Percentiles rank a stretch among this genome's conserved stretches.
Conservation (phyloP, 225 moss, liverwort and hornwort genomes). For the Thuidium tamariscinum region DNA sequence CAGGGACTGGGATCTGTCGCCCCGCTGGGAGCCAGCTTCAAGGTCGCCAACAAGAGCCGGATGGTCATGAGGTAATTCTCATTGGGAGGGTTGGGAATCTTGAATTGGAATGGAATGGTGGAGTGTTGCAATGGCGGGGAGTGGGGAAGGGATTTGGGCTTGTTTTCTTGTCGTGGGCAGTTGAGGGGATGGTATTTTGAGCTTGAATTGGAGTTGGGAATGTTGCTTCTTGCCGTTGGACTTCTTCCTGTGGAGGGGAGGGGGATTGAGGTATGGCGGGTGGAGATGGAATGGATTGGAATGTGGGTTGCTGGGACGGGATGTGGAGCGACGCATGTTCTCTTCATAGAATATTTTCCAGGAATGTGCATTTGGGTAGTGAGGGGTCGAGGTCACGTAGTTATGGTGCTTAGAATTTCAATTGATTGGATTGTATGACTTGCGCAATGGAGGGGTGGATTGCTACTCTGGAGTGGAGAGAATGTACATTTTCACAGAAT, state of each 20-base stretch:
- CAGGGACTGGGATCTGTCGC: constrained; percentile 2
- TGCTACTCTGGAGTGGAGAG: neutral
- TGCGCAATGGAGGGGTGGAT: neutral
- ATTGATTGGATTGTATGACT: neutral
- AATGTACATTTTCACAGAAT: neutral
- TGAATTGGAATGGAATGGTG: neutral
- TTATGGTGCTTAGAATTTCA: neutral
- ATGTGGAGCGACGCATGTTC: neutral
- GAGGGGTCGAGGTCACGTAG: too few relatives aligned
- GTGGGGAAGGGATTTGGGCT: neutral
- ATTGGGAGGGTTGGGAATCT: neutral
- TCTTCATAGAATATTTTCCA: neutral
- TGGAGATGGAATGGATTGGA: neutral
- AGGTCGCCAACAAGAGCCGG: constrained; percentile 15
- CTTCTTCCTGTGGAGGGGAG: neutral
- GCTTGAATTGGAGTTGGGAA: neutral
- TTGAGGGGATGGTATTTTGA: neutral
- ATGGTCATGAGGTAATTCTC: constrained; percentile 26
- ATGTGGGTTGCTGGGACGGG: neutral
- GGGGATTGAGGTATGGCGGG: neutral
- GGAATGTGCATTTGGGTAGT: neutral
- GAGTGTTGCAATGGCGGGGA: too few relatives aligned
- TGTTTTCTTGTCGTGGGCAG: neutral
- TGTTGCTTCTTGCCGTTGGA: neutral
- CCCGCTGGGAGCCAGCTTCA: neutral